Percentiles rank a stretch among this genome's conserved stretches.
Conservation (phyloP, 331 rosid species). For the Rhamnella rubrinervis region DNA sequence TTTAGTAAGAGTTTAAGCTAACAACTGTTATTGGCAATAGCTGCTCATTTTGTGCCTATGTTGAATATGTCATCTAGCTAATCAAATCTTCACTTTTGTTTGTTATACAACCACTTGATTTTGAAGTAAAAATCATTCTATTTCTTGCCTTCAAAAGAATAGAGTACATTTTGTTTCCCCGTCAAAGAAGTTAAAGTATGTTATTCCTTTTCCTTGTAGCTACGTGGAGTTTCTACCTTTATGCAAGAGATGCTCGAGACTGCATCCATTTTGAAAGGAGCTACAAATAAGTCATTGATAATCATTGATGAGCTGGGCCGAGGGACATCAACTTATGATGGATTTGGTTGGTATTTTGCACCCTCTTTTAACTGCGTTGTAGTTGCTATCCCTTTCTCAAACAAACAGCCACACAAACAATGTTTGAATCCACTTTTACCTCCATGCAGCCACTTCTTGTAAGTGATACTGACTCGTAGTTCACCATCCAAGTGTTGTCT, state of each 20-base stretch:
- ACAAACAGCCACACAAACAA: background rate
- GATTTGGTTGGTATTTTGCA: slow-evolving; percentile 72
- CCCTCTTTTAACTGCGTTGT: slow-evolving; percentile 4
- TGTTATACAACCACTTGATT: background rate
- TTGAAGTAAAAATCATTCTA: background rate
- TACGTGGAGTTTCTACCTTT: slow-evolving; percentile 95
- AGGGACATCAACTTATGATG: slow-evolving; percentile 98
- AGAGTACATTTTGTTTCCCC: slow-evolving; percentile 7
- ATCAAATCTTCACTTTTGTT: background rate
- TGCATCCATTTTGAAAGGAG: slow-evolving; percentile 91
- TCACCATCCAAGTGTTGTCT: no score
- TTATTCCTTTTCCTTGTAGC: slow-evolving; percentile 45
- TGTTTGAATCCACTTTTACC: background rate
- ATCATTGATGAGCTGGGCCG: slow-evolving; percentile 98
- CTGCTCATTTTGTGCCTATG: background rate
- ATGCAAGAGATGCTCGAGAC: slow-evolving; percentile 99
- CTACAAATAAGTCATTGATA: slow-evolving; percentile 84
- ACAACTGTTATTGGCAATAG: no score
- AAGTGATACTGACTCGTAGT: no score
- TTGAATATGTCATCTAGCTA: background rate
- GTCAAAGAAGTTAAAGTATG: slow-evolving; percentile 8
- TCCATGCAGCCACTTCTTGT: no score
- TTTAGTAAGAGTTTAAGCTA: no score
- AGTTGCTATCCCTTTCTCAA: background rate
- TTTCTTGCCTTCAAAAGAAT: background rate